These are phyloP conservation scores for Axilococcus clingmanii DNA, from an alignment of 139 green algal genomes.

Conservation along the genomic window DNA sequence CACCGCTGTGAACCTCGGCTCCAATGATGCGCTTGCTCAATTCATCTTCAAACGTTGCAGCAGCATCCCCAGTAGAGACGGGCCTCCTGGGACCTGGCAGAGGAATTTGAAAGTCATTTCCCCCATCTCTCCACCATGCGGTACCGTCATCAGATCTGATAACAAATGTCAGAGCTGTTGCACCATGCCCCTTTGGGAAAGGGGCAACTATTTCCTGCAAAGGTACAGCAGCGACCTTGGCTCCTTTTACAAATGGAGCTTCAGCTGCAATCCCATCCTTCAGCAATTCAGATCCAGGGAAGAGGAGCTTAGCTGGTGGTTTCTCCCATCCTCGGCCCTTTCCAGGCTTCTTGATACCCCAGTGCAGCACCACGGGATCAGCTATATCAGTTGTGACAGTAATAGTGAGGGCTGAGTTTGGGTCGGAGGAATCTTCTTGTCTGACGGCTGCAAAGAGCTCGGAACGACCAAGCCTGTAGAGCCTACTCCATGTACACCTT, in stretches of 20 bases:
- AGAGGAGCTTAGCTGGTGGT: conserved; percentile 12
- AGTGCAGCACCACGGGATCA: conserved; percentile 68
- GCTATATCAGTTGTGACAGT: conserved; percentile 60
- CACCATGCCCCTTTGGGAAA: conserved; percentile 36
- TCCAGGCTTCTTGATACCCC: conserved; percentile 51
- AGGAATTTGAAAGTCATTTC: conserved; percentile 68
- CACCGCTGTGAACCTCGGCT: conserved; percentile 50
- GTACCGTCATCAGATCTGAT: conserved; percentile 58
- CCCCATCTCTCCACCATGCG: conserved; percentile 76
- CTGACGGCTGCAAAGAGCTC: conserved; percentile 69
- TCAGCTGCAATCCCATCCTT: conserved; percentile 38
- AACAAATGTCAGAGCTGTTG: conserved; percentile 58
- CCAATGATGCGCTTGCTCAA: conserved; percentile 67
- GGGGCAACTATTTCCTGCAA: conserved; percentile 60
- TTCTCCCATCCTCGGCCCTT: conserved; percentile 22
- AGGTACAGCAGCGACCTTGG: conserved; percentile 37
- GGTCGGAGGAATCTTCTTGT: conserved; percentile 20
- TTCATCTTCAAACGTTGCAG: conserved; percentile 29
- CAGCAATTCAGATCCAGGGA: conserved; percentile 7
- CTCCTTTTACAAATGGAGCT: conserved; percentile 37
- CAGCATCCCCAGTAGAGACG: background rate
- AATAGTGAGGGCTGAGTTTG: conserved; percentile 25
- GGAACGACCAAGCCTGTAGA: conserved; percentile 46
- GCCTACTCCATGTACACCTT: conserved; percentile 29
- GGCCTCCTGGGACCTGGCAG: conserved; percentile 38